These are phyloP conservation scores for Hyaloscypha hepaticicola DNA, from an alignment of 495 filamentous ascomycete genomes.

Conservation along the genomic window DNA sequence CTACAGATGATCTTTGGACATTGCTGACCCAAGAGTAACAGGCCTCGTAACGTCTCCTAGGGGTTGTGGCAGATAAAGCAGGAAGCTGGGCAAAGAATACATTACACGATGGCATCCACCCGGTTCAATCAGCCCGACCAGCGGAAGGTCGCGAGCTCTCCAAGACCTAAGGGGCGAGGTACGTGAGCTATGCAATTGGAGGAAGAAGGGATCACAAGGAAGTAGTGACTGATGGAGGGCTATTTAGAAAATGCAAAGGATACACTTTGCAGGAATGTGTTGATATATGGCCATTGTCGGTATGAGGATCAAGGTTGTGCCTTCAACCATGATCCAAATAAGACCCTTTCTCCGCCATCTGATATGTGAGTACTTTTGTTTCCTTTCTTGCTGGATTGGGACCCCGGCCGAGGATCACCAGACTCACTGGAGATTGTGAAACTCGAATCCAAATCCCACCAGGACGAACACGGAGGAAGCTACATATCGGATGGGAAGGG, in stretches of 20 bases:
- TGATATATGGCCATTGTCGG: conserved; percentile 91
- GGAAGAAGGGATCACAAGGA: neutral
- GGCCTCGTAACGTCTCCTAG: conserved; percentile 28
- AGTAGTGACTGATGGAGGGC: conserved; percentile 15
- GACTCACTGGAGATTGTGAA: neutral
- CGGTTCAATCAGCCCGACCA: conserved; percentile 30
- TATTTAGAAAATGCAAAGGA: conserved; percentile 71
- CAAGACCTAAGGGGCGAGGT: conserved; percentile 65
- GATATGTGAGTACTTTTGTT: conserved; percentile 55
- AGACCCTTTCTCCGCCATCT: conserved; percentile 45
- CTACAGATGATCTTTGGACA: neutral
- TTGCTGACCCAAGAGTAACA: conserved; percentile 15
- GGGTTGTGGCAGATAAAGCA: conserved; percentile 29
- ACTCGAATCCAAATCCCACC: neutral
- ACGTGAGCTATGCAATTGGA: conserved; percentile 27
- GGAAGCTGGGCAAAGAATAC: conserved; percentile 12
- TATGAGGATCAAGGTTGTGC: conserved; percentile 87
- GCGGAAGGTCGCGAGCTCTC: conserved; percentile 48
- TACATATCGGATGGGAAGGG: too few species aligned
- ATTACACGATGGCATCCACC: conserved; percentile 30
- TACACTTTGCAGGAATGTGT: conserved; percentile 87
- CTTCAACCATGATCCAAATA: conserved; percentile 84
- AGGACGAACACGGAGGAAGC: neutral
- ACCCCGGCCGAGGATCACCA: neutral
- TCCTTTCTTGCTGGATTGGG: neutral